A percentile compares a stretch with the other conserved stretches of the same genome.
Conservation (phyloP, 257 asterid species). For the Salvia rosmarinus region DNA sequence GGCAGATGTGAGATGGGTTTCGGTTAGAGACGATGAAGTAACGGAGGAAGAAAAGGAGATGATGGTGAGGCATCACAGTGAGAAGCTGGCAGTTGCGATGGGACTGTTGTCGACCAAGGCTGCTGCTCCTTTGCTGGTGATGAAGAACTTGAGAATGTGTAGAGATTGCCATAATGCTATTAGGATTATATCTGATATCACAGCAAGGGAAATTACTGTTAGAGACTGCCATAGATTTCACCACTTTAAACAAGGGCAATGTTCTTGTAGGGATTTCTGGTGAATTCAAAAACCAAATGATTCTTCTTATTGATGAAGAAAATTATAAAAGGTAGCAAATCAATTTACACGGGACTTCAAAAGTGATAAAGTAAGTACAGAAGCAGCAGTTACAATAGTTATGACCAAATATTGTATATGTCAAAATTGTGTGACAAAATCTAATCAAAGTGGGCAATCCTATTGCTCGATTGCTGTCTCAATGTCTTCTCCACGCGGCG, state of each 20-base stretch:
- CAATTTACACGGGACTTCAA: not conserved
- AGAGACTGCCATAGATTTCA: conserved; percentile 81
- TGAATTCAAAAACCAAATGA: conserved; percentile 25
- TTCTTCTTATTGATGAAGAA: too few relatives aligned
- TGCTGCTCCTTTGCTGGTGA: conserved; percentile 48
- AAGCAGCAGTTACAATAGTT: not conserved
- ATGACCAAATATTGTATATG: not conserved
- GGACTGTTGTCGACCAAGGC: conserved; percentile 52
- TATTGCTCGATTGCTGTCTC: conserved; percentile 52
- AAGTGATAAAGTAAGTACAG: not conserved
- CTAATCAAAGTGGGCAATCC: conserved; percentile 7
- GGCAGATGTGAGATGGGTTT: conserved; percentile 50
- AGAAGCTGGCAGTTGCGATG: conserved; percentile 71
- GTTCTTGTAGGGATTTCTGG: conserved; percentile 78
- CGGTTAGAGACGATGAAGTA: conserved; percentile 44
- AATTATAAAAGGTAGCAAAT: too few relatives aligned
- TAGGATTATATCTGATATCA: conserved; percentile 54
- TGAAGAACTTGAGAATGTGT: conserved; percentile 77
- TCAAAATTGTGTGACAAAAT: not conserved
- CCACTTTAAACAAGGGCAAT: conserved; percentile 57
- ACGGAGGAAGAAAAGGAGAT: conserved; percentile 47
- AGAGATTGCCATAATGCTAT: conserved; percentile 70
- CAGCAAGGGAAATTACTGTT: conserved; percentile 60
- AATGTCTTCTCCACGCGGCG: conserved; percentile 60
- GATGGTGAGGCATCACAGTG: conserved; percentile 61